phyloP scores from a whole-genome alignment of 1,139 yeast genomes.

The Scheffersomyces cryptocercus region DNA sequence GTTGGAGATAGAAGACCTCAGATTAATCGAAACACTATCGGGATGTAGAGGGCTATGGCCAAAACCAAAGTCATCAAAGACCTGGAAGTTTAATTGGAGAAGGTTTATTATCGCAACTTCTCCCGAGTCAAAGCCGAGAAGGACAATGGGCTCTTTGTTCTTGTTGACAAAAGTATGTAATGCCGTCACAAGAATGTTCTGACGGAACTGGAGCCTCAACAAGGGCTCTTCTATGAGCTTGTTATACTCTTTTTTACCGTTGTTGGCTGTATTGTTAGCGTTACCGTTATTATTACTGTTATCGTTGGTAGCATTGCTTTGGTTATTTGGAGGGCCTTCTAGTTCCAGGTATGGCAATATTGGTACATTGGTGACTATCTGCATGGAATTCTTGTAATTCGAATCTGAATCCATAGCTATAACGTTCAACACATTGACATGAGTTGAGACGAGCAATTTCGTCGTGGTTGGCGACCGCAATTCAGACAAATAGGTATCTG shows the following conservation, averaged over 20 bases:
- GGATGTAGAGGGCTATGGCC: conserved; percentile 4
- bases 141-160: conserved; percentile 24
- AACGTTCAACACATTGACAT: conserved; percentile 41
- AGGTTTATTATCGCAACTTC: conserved; percentile 33
- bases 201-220: conserved; percentile 32
- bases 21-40: conserved; percentile 12
- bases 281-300: not conserved
- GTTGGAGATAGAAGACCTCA: conserved; percentile 5
- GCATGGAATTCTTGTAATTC: conserved; percentile 22
- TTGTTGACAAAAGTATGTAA: conserved; percentile 25
- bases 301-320: not conserved
- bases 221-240: conserved; percentile 35
- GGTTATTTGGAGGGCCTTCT: conserved; percentile 2
- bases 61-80: conserved; percentile 24
- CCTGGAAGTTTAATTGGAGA: conserved; percentile 25
- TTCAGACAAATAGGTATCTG: conserved; percentile 21
- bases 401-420: conserved; percentile 29
- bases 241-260: conserved; percentile 12
- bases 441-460: conserved; percentile 33
- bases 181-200: conserved; percentile 28
- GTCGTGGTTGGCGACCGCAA: conserved; percentile 17
- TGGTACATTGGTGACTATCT: conserved; percentile 23
- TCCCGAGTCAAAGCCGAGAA: conserved; percentile 42
- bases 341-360: conserved; percentile 19
- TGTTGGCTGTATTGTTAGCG: conserved; percentile 1